These are phyloP conservation scores for Epicoccum nigrum DNA, from an alignment of 2,329 filamentous ascomycete species.

Conservation along the genomic window DNA sequence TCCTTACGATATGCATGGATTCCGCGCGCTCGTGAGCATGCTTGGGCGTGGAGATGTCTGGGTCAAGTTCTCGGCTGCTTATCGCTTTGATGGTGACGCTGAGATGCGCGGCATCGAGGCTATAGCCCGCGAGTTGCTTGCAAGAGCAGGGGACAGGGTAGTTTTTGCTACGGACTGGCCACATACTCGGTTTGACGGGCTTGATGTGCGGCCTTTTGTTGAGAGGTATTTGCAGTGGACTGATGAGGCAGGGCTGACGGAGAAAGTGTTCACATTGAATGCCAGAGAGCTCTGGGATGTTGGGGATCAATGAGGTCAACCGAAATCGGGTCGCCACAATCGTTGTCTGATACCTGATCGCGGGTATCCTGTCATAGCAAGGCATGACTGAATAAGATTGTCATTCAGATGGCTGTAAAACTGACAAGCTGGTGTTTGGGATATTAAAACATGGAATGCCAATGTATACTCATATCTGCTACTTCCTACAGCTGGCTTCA, in stretches of 20 bases:
- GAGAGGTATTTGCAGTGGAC: constrained; percentile 58
- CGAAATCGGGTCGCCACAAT: too few relatives aligned
- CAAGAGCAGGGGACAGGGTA: constrained; percentile 48
- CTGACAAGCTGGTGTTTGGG: too few relatives aligned
- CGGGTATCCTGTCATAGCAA: too few relatives aligned
- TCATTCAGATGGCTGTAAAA: too few relatives aligned
- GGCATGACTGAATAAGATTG: too few relatives aligned
- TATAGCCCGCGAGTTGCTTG: constrained; percentile 55
- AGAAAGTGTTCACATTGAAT: not conserved
- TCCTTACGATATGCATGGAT: not conserved
- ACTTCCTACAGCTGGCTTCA: too few relatives aligned
- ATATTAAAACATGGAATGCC: too few relatives aligned
- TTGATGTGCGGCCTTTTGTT: constrained; percentile 63
- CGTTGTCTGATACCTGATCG: too few relatives aligned
- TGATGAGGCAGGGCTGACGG: constrained; percentile 47
- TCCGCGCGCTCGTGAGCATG: constrained; percentile 46
- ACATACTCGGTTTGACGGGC: constrained; percentile 65
- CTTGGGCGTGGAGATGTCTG: constrained; percentile 60
- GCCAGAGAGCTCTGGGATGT: not conserved
- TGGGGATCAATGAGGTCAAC: too few relatives aligned
- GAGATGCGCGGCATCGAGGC: constrained; percentile 54
- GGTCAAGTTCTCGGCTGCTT: constrained; percentile 65
- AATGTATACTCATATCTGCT: too few relatives aligned
- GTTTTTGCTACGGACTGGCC: constrained; percentile 70
- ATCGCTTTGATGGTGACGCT: constrained; percentile 58